Conservation (phyloP, 495 filamentous ascomycete species). For the Aspergillus ellipticus region DNA sequence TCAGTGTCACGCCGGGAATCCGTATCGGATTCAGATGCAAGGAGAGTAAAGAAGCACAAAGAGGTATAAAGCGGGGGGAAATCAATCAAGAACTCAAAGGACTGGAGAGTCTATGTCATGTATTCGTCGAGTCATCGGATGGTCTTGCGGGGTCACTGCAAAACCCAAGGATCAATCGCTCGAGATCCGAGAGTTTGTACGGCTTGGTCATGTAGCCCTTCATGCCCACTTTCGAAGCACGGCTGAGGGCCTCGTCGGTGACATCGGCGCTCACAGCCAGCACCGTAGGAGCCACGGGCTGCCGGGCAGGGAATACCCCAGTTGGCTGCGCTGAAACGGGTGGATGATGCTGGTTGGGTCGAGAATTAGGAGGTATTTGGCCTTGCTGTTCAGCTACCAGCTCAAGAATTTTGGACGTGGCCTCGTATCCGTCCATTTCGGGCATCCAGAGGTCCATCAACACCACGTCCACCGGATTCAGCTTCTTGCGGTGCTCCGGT, state of each 20-base stretch:
- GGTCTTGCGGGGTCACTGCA: conserved; percentile 31
- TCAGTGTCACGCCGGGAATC: neutral
- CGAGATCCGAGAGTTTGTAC: conserved; percentile 68
- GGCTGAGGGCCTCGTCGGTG: conserved; percentile 60
- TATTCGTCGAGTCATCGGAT: conserved; percentile 16
- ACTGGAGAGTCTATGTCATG: conserved; percentile 13
- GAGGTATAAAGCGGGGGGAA: conserved; percentile 2
- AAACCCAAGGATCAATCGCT: conserved; percentile 63
- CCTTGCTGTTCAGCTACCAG: conserved; percentile 40
- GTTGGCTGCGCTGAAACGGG: neutral
- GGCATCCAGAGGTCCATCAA: conserved; percentile 91
- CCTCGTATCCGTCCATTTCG: conserved; percentile 77
- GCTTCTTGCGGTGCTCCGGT: conserved; percentile 17
- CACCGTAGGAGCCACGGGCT: conserved; percentile 41
- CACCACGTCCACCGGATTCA: conserved; percentile 59
- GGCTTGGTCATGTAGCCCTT: conserved; percentile 78
- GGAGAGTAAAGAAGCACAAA: conserved; percentile 4
- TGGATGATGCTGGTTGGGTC: neutral
- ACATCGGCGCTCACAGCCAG: conserved; percentile 77
- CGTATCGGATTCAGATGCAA: neutral
- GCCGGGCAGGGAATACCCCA: neutral
- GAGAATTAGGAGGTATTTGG: conserved; percentile 10
- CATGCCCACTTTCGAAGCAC: conserved; percentile 66
- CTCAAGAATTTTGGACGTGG: conserved; percentile 60
- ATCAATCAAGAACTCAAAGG: neutral